Evolutionary conservation across 805 yeast genomes (phyloP).

Genomic region (Cyberlindnera misumaiensis): DNA sequence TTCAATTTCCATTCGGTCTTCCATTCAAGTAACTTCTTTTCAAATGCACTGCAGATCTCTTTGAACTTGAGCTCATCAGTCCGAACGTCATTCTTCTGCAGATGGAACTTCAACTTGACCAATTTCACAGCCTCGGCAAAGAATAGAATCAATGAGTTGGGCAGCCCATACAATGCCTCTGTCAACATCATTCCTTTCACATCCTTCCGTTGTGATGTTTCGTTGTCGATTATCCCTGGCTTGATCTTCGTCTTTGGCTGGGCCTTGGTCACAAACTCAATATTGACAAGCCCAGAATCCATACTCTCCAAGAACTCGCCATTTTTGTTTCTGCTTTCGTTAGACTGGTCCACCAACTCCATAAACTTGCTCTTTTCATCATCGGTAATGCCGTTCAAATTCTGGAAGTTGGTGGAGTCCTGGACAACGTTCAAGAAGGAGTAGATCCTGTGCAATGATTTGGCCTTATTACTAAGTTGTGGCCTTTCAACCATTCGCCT

Average conservation of each 20-base stretch:
- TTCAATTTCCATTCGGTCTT: slow-evolving; percentile 64
- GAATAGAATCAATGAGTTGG: slow-evolving; percentile 67
- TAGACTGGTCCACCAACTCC: slow-evolving; percentile 7
- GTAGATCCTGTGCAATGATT: slow-evolving; percentile 69
- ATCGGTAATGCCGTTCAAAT: slow-evolving; percentile 11
- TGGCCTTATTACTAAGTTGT: slow-evolving; percentile 67
- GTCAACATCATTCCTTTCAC: slow-evolving; percentile 54
- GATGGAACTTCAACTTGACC: slow-evolving; percentile 54
- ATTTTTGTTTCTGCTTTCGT: slow-evolving; percentile 15
- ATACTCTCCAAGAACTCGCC: slow-evolving; percentile 35
- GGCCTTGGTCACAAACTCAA: slow-evolving; percentile 25
- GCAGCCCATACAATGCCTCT: slow-evolving; percentile 78
- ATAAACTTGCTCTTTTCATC: slow-evolving; percentile 13
- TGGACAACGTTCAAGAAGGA: slow-evolving; percentile 69
- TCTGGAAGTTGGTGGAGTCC: slow-evolving; percentile 43
- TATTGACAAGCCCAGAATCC: slow-evolving; percentile 39
- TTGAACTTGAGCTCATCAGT: slow-evolving; percentile 16
- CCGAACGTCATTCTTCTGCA: slow-evolving; percentile 6
- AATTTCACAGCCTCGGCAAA: slow-evolving; percentile 69
- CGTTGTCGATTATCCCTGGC: slow-evolving; percentile 35
- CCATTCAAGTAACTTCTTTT: slow-evolving; percentile 56
- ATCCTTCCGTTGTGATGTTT: slow-evolving; percentile 26
- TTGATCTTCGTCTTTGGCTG: slow-evolving; percentile 14
- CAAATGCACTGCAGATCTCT: slow-evolving; percentile 29
- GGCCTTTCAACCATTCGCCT: slow-evolving; percentile 61